Evolutionary conservation across 495 filamentous ascomycete genomes (phyloP).

Genomic region (Penicillium maclennaniae): DNA sequence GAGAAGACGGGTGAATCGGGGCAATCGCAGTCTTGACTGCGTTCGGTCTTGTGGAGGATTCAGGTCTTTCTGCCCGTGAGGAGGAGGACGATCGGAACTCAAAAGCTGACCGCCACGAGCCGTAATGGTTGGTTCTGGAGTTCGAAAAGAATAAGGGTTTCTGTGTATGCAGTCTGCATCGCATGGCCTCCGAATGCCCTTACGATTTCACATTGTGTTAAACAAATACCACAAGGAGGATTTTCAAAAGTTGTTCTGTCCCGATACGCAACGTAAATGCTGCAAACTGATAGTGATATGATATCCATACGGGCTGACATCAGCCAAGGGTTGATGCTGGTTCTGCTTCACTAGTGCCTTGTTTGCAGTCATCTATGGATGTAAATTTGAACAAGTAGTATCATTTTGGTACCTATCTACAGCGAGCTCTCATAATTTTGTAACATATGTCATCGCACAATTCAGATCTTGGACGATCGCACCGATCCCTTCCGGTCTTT

Average conservation of each 20-base stretch:
- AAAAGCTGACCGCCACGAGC: conserved; percentile 28
- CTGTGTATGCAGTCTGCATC: conserved; percentile 43
- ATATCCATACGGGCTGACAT: not conserved
- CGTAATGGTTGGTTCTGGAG: conserved; percentile 17
- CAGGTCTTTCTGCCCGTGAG: conserved; percentile 20
- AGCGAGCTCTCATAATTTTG: not conserved
- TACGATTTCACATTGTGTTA: conserved; percentile 42
- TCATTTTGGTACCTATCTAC: not conserved
- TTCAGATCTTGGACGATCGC: conserved; percentile 39
- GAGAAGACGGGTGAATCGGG: conserved; percentile 33
- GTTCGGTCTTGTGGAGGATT: conserved; percentile 34
- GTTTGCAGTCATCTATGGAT: not conserved
- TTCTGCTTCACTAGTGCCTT: not conserved
- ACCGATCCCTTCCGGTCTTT: conserved; percentile 29
- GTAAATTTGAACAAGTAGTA: not conserved
- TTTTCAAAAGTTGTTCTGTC: conserved; percentile 21
- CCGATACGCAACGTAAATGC: not conserved
- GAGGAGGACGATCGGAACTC: conserved; percentile 30
- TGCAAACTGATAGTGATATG: not conserved
- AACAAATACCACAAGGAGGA: conserved; percentile 43
- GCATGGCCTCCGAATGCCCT: conserved; percentile 42
- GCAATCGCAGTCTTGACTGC: conserved; percentile 34
- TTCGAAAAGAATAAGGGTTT: conserved; percentile 41
- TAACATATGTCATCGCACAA: conserved; percentile 1
- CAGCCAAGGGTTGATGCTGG: not conserved